Evolutionary conservation across 345 rosid genomes (phyloP).

Genomic region (Mangifera indica): DNA sequence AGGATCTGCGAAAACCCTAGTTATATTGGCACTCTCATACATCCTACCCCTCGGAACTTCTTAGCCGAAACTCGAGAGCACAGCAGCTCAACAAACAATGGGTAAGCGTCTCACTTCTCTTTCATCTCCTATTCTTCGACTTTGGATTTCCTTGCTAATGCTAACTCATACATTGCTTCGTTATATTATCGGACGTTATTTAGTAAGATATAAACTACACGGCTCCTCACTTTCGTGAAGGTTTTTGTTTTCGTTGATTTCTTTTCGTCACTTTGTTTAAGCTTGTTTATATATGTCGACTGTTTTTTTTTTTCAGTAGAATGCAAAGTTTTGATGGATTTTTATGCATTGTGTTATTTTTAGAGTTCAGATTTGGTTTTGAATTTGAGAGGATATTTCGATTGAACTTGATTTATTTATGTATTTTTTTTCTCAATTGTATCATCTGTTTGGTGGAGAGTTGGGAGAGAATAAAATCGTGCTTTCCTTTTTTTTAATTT

Average conservation of each 20-base stretch:
- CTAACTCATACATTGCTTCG: background rate
- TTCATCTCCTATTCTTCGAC: background rate
- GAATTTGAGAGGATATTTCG: no score
- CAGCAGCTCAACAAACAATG: slow-evolving; percentile 31
- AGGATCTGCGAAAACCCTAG: slow-evolving; percentile 28
- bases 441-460: no score
- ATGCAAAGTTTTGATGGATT: background rate
- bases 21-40: background rate
- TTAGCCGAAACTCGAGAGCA: slow-evolving; percentile 24
- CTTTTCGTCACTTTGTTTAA: background rate
- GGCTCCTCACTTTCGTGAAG: background rate
- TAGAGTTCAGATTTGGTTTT: background rate
- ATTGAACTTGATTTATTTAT: no score
- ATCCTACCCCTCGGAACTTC: background rate
- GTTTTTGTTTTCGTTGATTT: background rate
- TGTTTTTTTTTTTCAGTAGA: background rate
- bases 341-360: background rate
- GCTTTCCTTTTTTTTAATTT: background rate
- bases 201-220: background rate
- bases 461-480: background rate
- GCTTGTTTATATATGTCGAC: background rate
- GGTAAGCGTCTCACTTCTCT: slow-evolving; percentile 32
- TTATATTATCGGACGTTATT: no score
- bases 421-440: no score
- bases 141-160: background rate